A percentile compares a stretch with the other conserved stretches of the same genome.
Evolutionary conservation across 1,284 basidiomycete species (phyloP).

Genomic region (Moesziomyces sp.): DNA sequence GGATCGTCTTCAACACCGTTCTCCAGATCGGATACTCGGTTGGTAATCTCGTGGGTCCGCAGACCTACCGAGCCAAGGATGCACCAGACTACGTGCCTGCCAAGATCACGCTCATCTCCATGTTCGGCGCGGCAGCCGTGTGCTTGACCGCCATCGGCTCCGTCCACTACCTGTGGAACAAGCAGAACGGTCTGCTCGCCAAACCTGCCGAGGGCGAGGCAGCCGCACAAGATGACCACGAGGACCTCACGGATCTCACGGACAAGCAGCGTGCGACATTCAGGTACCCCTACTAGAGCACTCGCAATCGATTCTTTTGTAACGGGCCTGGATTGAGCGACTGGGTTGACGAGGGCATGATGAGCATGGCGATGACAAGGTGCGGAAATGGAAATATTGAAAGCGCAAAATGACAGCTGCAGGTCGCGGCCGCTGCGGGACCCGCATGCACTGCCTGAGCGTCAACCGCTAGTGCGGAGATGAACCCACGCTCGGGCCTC

Average conservation of each 20-base stretch:
- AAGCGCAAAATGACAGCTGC: background rate
- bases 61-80: conserved; percentile 52
- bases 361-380: background rate
- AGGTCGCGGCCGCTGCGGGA: background rate
- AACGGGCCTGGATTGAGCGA: background rate
- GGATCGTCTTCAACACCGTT: conserved; percentile 57
- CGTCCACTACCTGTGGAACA: conserved; percentile 61
- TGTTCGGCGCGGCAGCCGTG: conserved; percentile 53
- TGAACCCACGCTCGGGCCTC: too few species aligned
- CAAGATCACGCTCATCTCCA: conserved; percentile 60
- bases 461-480: too few species aligned
- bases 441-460: background rate
- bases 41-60: conserved; percentile 62
- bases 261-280: conserved; percentile 63
- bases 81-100: conserved; percentile 57
- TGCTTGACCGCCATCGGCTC: conserved; percentile 37
- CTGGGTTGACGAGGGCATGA: background rate
- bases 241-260: conserved; percentile 64
- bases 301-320: background rate
- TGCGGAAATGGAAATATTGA: background rate
- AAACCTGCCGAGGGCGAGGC: conserved; percentile 6
- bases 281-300: conserved; percentile 63
- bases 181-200: conserved; percentile 10
- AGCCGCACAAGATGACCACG: conserved; percentile 11
- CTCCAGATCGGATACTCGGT: conserved; percentile 60